Evolutionary conservation across 192 early-diverging fungal genomes (phyloP), one percentile per base, ranked within the genome.

Genomic region (Gigaspora rosea): DNA sequence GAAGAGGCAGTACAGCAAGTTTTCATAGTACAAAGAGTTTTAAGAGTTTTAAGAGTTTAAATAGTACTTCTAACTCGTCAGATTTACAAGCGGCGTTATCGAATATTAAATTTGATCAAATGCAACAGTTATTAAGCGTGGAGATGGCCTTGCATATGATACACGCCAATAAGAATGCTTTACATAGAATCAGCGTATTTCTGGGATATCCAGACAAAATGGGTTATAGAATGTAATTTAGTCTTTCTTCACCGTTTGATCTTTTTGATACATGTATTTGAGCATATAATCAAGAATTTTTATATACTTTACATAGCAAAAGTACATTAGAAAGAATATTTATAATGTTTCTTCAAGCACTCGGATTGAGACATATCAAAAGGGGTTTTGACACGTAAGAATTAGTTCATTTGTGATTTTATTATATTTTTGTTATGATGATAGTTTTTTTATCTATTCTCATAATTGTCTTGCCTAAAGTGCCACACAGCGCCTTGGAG

Each of bases 111-210:
- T 69, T 85, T 18, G 86, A 90, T 47, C 77, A 82, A 69, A 70
- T 95, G 56, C 90, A 90, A 68, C 83, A 88, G 22, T 78, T 92
- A 47, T 78, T 95, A 12, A 91, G 89, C 54, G 73, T 99, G 54
- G 95, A 97, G 75, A 80, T 95, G 78, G 92, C 91, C 22, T 79
- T 99, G 56, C 91, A 94, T 73, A 83, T 99, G 87, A 92, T 97
- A 75, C 91, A 97, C 81, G 76, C 90, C 27, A 96, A 98, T 81
- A 95, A 97, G 73, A 95, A 95, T 56, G 83, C 92, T 1, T 75
- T 90, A 47, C 81, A 79, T 35, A 86, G 92, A 22, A 75, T 92
- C 64, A 82, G 88, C 4, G 82, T 85, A 8, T 94, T 94, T 83
- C 78, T 88, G 11, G 85, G 85, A 35, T 89, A 91, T 15, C 90